A percentile compares a stretch with the other conserved stretches of the same genome.
These are phyloP conservation scores for Epichloe gansuensis DNA, from an alignment of 2,329 filamentous ascomycete species.

Conservation along the genomic window DNA sequence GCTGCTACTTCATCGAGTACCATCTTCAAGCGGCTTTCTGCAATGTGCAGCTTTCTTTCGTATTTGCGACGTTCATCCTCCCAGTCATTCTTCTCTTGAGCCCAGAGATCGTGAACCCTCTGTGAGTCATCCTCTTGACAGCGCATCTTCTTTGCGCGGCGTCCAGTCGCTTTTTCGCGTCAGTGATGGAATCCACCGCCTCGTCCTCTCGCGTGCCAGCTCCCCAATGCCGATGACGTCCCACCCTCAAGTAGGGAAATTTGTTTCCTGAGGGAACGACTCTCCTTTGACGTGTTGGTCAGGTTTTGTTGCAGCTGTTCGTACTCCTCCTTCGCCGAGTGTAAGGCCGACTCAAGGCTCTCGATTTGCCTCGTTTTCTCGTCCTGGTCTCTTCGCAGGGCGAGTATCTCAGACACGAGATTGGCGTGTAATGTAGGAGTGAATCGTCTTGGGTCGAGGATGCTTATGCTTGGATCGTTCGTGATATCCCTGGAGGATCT, in stretches of 20 bases:
- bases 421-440: slow-evolving; percentile 92
- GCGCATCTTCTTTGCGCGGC: slow-evolving; percentile 59
- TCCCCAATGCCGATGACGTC: slow-evolving; percentile 73
- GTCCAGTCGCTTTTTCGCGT: slow-evolving; percentile 69
- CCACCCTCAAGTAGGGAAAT: slow-evolving; percentile 79
- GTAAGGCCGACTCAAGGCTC: slow-evolving; percentile 63
- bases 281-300: slow-evolving; percentile 58
- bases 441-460: slow-evolving; percentile 81
- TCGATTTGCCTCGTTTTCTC: slow-evolving; percentile 82
- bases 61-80: slow-evolving; percentile 69
- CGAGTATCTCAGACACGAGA: slow-evolving; percentile 85
- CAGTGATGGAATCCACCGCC: slow-evolving; percentile 57
- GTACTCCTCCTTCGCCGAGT: slow-evolving; percentile 60
- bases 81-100: slow-evolving; percentile 74
- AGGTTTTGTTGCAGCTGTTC: slow-evolving; percentile 55
- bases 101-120: slow-evolving; percentile 68
- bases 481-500: slow-evolving; percentile 45
- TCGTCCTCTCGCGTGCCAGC: slow-evolving; percentile 78
- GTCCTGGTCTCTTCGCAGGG: slow-evolving; percentile 77
- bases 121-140: slow-evolving; percentile 74
- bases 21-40: slow-evolving; percentile 71
- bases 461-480: slow-evolving; percentile 56
- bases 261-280: slow-evolving; percentile 70
- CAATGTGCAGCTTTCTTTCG: slow-evolving; percentile 80
- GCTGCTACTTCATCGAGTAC: slow-evolving; percentile 78